These are phyloP conservation scores for Alternaria tenuissima DNA, from an alignment of 2,329 filamentous ascomycete species.

Conservation along the genomic window DNA sequence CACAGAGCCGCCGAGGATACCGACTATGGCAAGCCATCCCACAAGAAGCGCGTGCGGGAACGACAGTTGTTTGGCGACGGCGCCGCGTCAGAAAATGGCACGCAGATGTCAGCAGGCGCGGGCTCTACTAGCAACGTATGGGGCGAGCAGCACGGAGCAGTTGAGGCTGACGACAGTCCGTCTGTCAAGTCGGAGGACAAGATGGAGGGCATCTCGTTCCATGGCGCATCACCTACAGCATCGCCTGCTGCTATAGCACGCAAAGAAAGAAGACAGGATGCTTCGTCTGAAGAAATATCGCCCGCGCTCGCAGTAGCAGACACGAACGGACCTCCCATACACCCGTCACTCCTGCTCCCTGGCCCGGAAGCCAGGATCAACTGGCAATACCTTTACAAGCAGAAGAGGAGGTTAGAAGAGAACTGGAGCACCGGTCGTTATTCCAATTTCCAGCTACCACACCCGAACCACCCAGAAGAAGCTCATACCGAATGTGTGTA, in stretches of 20 bases:
- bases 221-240: slow-evolving; percentile 26
- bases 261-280: slow-evolving; percentile 28
- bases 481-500: slow-evolving; percentile 94
- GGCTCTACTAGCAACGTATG: slow-evolving; percentile 41
- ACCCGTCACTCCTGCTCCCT: slow-evolving; percentile 44
- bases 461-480: slow-evolving; percentile 79
- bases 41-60: slow-evolving; percentile 61
- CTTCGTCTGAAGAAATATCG: slow-evolving; percentile 15
- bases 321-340: slow-evolving; percentile 31
- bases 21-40: slow-evolving; percentile 59
- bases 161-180: slow-evolving; percentile 56
- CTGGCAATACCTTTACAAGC: slow-evolving; percentile 93
- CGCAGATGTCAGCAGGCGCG: slow-evolving; percentile 31
- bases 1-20: slow-evolving; percentile 56
- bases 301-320: slow-evolving; percentile 11
- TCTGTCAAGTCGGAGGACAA: slow-evolving; percentile 39
- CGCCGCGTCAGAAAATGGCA: slow-evolving; percentile 29
- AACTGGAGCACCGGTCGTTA: slow-evolving; percentile 90
- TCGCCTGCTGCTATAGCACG: slow-evolving; percentile 26
- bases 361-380: slow-evolving; percentile 71
- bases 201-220: slow-evolving; percentile 51
- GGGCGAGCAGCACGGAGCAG: slow-evolving; percentile 58
- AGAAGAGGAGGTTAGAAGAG: slow-evolving; percentile 82
- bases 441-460: slow-evolving; percentile 88
- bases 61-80: slow-evolving; percentile 54